These are phyloP conservation scores for Passalora sequoiae DNA, from an alignment of 2,329 filamentous ascomycete species.

Conservation along the genomic window DNA sequence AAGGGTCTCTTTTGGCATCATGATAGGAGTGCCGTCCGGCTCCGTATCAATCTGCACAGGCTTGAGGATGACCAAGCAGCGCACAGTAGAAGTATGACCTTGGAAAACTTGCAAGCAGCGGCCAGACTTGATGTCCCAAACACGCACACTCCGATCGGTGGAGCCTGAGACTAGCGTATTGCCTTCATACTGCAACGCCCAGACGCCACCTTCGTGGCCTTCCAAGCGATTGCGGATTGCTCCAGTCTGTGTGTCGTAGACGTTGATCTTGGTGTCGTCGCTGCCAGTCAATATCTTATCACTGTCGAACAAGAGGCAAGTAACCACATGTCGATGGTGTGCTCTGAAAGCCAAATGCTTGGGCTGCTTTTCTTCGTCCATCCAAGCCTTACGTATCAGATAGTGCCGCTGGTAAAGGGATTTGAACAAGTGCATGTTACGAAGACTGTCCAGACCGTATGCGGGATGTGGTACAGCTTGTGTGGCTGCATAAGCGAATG, in stretches of 20 bases:
- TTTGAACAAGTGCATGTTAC: slow-evolving; percentile 88
- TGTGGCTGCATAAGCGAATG: slow-evolving; percentile 79
- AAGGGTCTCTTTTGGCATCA: slow-evolving; percentile 89
- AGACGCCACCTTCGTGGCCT: slow-evolving; percentile 94
- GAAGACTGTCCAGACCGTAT: slow-evolving; percentile 70
- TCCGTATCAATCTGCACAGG: slow-evolving; percentile 71
- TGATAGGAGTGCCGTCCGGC: slow-evolving; percentile 66
- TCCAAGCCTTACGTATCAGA: slow-evolving; percentile 89
- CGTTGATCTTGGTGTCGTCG: slow-evolving; percentile 94
- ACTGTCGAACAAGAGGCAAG: slow-evolving; percentile 93
- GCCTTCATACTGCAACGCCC: slow-evolving; percentile 93
- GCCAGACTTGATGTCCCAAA: slow-evolving; percentile 95
- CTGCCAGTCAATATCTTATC: slow-evolving; percentile 98
- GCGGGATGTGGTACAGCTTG: slow-evolving; percentile 75
- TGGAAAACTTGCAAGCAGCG: slow-evolving; percentile 94
- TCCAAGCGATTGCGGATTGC: slow-evolving; percentile 75
- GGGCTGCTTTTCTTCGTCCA: slow-evolving; percentile 72
- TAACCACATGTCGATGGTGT: slow-evolving; percentile 93
- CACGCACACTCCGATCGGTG: slow-evolving; percentile 94
- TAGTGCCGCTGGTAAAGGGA: slow-evolving; percentile 90
- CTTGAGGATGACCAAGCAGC: slow-evolving; percentile 90
- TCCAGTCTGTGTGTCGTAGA: slow-evolving; percentile 95
- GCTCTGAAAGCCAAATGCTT: slow-evolving; percentile 94
- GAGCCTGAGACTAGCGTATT: slow-evolving; percentile 94
- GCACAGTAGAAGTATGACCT: slow-evolving; percentile 93